Conservation (phyloP, 805 yeast genomes). For the Candida quercuum region DNA sequence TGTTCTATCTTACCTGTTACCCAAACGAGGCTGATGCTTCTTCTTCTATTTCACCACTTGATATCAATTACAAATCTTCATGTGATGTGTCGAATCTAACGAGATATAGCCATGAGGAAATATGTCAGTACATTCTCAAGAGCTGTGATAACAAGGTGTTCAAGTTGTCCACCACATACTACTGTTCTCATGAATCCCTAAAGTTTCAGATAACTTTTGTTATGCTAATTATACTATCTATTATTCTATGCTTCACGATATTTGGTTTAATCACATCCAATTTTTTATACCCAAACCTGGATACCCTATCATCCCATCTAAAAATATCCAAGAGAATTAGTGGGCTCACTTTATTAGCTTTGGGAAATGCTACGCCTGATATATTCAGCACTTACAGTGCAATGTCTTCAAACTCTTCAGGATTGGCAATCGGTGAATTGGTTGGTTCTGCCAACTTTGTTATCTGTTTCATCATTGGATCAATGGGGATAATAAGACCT, state of each 20-base stretch:
- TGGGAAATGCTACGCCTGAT: constrained; percentile 93
- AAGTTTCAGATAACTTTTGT: not conserved
- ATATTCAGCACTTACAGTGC: constrained; percentile 81
- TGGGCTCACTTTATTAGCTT: constrained; percentile 82
- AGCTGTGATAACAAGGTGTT: not conserved
- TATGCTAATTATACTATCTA: not conserved
- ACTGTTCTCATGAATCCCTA: not conserved
- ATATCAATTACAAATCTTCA: not conserved
- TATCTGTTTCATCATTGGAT: constrained; percentile 73
- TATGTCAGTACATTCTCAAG: not conserved
- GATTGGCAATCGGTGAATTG: constrained; percentile 86
- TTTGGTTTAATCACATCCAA: constrained; percentile 81
- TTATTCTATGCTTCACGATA: constrained; percentile 43
- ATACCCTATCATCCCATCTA: constrained; percentile 54
- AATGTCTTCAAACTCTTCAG: constrained; percentile 61
- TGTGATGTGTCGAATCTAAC: not conserved
- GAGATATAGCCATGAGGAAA: not conserved
- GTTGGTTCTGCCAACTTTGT: constrained; percentile 86
- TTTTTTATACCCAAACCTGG: constrained; percentile 73
- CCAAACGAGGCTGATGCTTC: no score
- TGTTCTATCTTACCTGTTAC: no score
- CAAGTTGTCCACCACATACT: not conserved
- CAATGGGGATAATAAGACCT: constrained; percentile 66
- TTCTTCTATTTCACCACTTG: no score
- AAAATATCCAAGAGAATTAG: constrained; percentile 71